phyloP scores from a whole-genome alignment of 805 yeast genomes.

The Sungouiozyma intestinalis region DNA sequence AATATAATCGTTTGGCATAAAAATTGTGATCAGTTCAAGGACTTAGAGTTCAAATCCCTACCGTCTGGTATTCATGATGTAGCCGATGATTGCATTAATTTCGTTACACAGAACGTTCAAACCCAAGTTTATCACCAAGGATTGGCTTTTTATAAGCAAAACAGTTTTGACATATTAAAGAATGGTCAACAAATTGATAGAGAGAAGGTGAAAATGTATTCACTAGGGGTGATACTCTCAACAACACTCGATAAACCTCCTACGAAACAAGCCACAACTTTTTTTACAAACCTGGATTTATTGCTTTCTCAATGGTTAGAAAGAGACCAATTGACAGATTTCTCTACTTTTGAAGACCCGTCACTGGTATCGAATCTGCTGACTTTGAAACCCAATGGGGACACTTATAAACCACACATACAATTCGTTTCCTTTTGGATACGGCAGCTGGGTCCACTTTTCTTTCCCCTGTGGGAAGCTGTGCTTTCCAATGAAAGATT shows the following conservation, averaged over 20 bases:
- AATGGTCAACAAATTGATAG: conserved; percentile 27
- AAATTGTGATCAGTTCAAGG: conserved; percentile 23
- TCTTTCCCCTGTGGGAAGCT: conserved; percentile 27
- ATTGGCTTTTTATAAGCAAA: conserved; percentile 41
- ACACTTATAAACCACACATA: not conserved
- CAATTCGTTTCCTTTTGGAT: not conserved
- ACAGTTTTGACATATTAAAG: conserved; percentile 23
- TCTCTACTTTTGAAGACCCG: conserved; percentile 6
- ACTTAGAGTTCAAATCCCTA: conserved; percentile 51
- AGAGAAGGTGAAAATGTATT: conserved; percentile 45
- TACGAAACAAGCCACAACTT: conserved; percentile 13
- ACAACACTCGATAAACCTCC: conserved; percentile 29
- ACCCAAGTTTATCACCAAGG: conserved; percentile 31
- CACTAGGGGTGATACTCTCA: conserved; percentile 49
- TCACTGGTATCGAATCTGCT: not conserved
- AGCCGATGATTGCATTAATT: conserved; percentile 43
- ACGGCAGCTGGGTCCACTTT: conserved; percentile 22
- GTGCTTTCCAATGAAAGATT: conserved; percentile 20
- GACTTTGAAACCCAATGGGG: not conserved
- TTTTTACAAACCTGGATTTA: conserved; percentile 12
- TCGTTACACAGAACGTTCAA: conserved; percentile 28
- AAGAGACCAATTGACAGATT: conserved; percentile 4
- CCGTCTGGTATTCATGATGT: conserved; percentile 58
- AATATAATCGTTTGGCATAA: conserved; percentile 21
- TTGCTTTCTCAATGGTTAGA: conserved; percentile 18